Evolutionary conservation across 2,329 filamentous ascomycete genomes (phyloP), one percentile per base, ranked within the genome.

Genomic region (Zalaria obscura): DNA sequence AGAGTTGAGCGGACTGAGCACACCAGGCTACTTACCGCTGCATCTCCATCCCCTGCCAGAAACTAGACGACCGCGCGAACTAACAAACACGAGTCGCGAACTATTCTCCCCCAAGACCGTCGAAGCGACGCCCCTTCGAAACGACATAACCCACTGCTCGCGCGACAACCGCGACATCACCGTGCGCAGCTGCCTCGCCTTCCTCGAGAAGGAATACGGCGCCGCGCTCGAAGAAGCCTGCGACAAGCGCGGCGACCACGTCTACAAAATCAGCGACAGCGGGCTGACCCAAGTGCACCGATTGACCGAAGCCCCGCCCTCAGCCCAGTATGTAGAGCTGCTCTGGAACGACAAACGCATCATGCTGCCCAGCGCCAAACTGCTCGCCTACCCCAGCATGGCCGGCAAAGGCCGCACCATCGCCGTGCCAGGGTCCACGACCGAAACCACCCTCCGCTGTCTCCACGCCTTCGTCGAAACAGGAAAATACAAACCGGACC

Each of bases 261-360:
- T 64, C 25, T 54, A 55, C 36, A 50, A 61, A 27, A 56, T 58
- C 42, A 53, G 52, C 35, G 50, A 53, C 18, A 50, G 54, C 33
- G 47, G 54, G 11, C 50, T 65, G 7, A 52, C 52, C 27, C 47
- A 52, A 25, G 45, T 55, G 8, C 49, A 52, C 8, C 53, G 62
- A 18, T 49, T 52, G 4, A 46, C 29, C 7, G 29, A 49, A 27
- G 49, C 53, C 1, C 48, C 50, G 5, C 54, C 59, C 2, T 58
- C 58, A 5, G 41, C 47, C 1, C 53, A 57, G 4, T 60, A 58
- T 26, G 51, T 59, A 18, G 62, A 65, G 45, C 54, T 65, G 35
- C 41, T 65, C 31, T 61, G 55, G 51, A 47, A 56, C 4, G 54
- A 55, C 27, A 56, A 53, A 36, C 47, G 56, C 1, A 46, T 64